A percentile compares a stretch with the other conserved stretches of the same genome.
Conservation (phyloP, 805 yeast species). For the Yarrowia yakushimensis region DNA sequence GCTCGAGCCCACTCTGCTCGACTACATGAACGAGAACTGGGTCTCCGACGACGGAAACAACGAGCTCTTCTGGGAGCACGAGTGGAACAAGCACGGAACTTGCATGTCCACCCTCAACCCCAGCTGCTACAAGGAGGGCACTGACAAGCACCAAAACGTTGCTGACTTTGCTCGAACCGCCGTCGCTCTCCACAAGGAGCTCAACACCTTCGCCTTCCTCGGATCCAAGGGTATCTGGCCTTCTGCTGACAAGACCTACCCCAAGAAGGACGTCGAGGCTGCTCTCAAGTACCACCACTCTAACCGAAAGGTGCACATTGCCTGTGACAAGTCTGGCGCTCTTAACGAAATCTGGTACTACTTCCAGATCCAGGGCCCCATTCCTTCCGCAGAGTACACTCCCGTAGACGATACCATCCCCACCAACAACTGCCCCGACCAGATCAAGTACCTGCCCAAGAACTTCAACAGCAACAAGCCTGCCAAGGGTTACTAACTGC, state of each 20-base stretch:
- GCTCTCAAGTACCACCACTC: constrained; percentile 41
- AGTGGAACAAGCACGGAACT: constrained; percentile 91
- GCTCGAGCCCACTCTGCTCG: constrained; percentile 48
- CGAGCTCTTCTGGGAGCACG: constrained; percentile 79
- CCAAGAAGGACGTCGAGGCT: constrained; percentile 42
- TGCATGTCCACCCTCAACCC: constrained; percentile 81
- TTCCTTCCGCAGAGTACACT: constrained; percentile 59
- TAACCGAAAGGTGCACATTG: constrained; percentile 53
- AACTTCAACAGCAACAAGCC: constrained; percentile 7
- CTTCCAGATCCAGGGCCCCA: constrained; percentile 69
- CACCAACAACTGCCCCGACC: constrained; percentile 64
- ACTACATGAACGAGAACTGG: constrained; percentile 63
- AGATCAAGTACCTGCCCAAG: constrained; percentile 73
- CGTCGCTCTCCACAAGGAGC: constrained; percentile 51
- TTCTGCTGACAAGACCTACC: constrained; percentile 52
- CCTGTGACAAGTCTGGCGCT: constrained; percentile 50
- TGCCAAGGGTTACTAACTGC: not conserved
- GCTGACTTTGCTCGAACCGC: constrained; percentile 66
- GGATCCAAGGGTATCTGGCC: constrained; percentile 68
- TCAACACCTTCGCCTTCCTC: constrained; percentile 68
- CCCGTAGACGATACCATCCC: constrained; percentile 52
- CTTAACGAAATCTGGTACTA: constrained; percentile 76
- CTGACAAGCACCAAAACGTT: constrained; percentile 43
- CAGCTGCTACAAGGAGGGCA: constrained; percentile 51
- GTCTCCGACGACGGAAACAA: constrained; percentile 67